Base-by-base conservation (phyloP, 2,329 filamentous ascomycete genomes). In the Cordyceps militaris region DNA sequence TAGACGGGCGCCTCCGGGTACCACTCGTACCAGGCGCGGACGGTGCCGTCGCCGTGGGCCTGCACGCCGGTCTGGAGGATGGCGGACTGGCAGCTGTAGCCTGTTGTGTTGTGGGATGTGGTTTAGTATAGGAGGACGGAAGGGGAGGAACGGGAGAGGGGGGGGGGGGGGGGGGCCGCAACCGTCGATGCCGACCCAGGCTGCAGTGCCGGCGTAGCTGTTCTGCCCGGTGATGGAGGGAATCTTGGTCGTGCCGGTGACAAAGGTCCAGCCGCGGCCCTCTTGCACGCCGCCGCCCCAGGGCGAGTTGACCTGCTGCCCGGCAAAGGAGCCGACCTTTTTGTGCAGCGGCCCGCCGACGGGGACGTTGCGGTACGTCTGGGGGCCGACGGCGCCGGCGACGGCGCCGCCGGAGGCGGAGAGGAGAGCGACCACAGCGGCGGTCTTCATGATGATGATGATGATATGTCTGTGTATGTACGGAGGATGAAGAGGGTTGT, bases 111-210 rank as follows among this genome's bases (percentile, higher is more conserved):
- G n/a, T n/a, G n/a, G n/a, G n/a, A 14, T 16, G 34, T 16, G 4
- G 34, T 38, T 16, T n/a, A n/a, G n/a, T n/a, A n/a, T n/a, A n/a
- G 13, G 28, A 23, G 19, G 9, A 16, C 2, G 26, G 26, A 16
- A 26, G 3, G 9, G 9, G 3, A 28, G 14, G 32, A 2, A 16
- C 11, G 34, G 19, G 7, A 23, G 3, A 40, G 10, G 16, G 1
- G 13, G 30, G n/a, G 30, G n/a, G 10, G 24, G 7, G n/a, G 16
- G 36, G 36, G 8, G 16, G 7, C n/a, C 4, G 36, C 11, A 11
- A 43, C 74, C 74, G 48, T 76, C 74, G 55, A 76, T 76, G 21
- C 73, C 74, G 11, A 76, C 73, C 74, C 73, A 75, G 14, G 73
- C 73, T 9, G 73, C 54, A 61, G 47, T 36, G 2, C 53, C 47